These are phyloP conservation scores for Globisporangium abappressorium DNA, from an alignment of 352 stramenopile species.

Conservation along the genomic window DNA sequence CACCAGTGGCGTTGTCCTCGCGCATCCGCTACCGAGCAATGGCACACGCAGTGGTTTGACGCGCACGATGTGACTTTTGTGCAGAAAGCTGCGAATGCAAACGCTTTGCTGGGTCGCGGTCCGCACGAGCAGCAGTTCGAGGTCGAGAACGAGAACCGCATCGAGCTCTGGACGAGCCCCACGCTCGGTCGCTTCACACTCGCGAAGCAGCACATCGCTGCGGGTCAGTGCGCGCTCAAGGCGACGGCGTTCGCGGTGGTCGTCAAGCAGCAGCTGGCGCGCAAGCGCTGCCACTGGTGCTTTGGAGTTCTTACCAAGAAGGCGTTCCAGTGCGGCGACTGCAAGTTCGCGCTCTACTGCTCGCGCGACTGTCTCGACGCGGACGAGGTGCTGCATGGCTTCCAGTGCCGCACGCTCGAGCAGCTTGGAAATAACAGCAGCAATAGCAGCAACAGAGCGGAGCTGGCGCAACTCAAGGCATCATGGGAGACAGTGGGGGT, in stretches of 20 bases:
- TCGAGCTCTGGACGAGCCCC: slow-evolving; percentile 21
- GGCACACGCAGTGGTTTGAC: slow-evolving; percentile 26
- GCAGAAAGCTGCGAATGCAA: slow-evolving; percentile 9
- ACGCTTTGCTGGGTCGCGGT: slow-evolving; percentile 14
- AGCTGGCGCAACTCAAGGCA: background rate
- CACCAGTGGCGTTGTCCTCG: slow-evolving; percentile 8
- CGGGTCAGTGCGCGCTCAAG: slow-evolving; percentile 31
- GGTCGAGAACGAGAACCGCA: slow-evolving; percentile 17
- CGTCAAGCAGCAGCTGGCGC: slow-evolving; percentile 28
- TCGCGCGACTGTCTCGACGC: slow-evolving; percentile 40
- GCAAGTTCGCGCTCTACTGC: slow-evolving; percentile 53
- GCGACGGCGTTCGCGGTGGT: slow-evolving; percentile 55
- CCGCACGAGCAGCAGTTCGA: slow-evolving; percentile 22
- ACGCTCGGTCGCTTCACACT: slow-evolving; percentile 34
- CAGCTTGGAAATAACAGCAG: slow-evolving; percentile 12
- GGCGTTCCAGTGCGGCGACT: slow-evolving; percentile 49
- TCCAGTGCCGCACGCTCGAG: slow-evolving; percentile 39
- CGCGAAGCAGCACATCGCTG: slow-evolving; percentile 23
- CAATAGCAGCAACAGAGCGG: background rate
- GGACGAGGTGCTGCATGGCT: slow-evolving; percentile 45
- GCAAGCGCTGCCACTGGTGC: slow-evolving; percentile 57
- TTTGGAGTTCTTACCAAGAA: slow-evolving; percentile 40
- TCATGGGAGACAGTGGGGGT: slow-evolving; percentile 1
- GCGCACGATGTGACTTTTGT: slow-evolving; percentile 8
- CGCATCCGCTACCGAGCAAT: background rate